A percentile compares a stretch with the other conserved stretches of the same genome.
Conservation (phyloP, 208 protist genomes). For the Trypanosomatidae sp. region DNA sequence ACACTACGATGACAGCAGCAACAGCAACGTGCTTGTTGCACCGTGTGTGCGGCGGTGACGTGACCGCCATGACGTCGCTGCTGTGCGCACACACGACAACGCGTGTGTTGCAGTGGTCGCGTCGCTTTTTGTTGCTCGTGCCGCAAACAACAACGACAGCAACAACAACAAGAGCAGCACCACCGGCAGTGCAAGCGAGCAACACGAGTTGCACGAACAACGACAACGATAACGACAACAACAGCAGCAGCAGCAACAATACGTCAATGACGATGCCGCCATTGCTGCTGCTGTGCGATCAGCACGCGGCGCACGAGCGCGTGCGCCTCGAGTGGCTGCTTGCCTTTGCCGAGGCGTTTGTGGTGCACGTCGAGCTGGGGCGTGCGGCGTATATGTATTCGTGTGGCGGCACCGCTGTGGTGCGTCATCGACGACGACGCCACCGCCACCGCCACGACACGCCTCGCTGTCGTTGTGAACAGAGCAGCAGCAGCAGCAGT, state of each 20-base stretch:
- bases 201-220: neutral
- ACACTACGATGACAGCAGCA: too few relatives aligned
- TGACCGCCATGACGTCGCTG: too few relatives aligned
- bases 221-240: neutral
- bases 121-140: neutral
- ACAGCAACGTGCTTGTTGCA: too few relatives aligned
- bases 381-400: too few relatives aligned
- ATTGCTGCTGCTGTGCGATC: conserved; percentile 35
- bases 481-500: neutral
- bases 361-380: conserved; percentile 7
- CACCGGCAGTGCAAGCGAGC: neutral
- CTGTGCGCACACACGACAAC: too few relatives aligned
- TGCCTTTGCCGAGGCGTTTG: conserved; percentile 52
- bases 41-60: too few relatives aligned
- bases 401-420: too few relatives aligned
- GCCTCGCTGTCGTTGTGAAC: neutral
- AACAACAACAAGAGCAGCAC: conserved; percentile 1
- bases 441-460: neutral
- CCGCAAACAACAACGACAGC: conserved; percentile 4
- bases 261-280: neutral
- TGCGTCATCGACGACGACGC: neutral
- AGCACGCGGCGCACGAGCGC: conserved; percentile 72
- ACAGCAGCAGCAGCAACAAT: neutral
- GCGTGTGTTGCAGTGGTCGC: too few relatives aligned
- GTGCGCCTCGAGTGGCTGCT: conserved; percentile 62